Evolutionary conservation across 176 grass and related monocot species (phyloP).

Genomic region (Bonia amplexicaulis): DNA sequence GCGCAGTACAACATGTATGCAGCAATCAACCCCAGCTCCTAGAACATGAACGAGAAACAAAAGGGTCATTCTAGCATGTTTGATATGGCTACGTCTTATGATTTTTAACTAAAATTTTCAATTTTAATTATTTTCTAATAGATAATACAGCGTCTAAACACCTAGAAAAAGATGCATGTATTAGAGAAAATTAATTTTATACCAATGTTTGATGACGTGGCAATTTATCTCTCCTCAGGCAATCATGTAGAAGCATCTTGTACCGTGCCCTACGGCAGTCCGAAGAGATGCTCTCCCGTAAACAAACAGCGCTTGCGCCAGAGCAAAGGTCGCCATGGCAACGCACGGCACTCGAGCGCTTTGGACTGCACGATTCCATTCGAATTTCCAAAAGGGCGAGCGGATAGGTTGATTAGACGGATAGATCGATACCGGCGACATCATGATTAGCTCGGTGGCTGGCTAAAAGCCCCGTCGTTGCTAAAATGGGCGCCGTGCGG

Average conservation of each 20-base stretch:
- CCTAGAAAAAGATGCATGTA: too few relatives aligned
- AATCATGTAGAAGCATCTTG: too few relatives aligned
- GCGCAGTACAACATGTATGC: background rate
- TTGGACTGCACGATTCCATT: background rate
- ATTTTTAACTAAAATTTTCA: too few relatives aligned
- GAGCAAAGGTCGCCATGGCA: background rate
- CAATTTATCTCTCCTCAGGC: too few relatives aligned
- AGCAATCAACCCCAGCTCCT: conserved; percentile 17
- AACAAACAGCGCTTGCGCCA: background rate
- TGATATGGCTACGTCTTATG: too few relatives aligned
- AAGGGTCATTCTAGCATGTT: too few relatives aligned
- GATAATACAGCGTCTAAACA: too few relatives aligned
- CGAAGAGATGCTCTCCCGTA: background rate
- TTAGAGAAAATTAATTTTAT: too few relatives aligned
- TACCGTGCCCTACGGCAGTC: background rate
- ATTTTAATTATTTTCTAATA: too few relatives aligned
- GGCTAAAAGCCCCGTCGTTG: conserved; percentile 26
- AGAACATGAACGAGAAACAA: background rate
- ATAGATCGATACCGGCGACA: background rate
- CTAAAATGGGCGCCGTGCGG: conserved; percentile 28
- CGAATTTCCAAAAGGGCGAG: conserved; percentile 4
- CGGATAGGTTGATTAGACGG: background rate
- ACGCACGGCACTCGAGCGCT: background rate
- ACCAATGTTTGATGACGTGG: fast-evolving
- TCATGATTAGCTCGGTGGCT: conserved; percentile 14